phyloP scores from a whole-genome alignment of 2,329 filamentous ascomycete species.

The Aspergillus niger region DNA sequence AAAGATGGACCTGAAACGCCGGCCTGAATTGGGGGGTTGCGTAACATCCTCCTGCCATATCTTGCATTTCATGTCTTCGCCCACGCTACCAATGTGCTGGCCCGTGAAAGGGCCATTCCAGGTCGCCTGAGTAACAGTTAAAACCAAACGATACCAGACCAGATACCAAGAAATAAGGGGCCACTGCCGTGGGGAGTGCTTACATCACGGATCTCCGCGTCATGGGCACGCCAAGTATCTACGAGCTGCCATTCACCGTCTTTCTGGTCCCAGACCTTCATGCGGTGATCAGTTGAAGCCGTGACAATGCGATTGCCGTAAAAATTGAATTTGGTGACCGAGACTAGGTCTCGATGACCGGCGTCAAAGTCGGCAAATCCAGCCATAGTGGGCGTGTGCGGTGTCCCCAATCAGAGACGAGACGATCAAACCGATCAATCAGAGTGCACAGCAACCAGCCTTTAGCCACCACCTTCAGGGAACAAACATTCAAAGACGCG shows the following conservation, averaged over 20 bases:
- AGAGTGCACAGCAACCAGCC: constrained; percentile 8
- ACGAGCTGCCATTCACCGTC: constrained; percentile 76
- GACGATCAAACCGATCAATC: background rate
- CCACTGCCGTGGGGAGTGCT: constrained; percentile 34
- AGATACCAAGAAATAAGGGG: constrained; percentile 7
- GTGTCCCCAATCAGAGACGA: constrained; percentile 2
- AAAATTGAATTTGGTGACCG: constrained; percentile 84
- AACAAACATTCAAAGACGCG: constrained; percentile 13
- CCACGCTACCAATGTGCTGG: constrained; percentile 83
- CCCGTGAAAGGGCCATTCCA: constrained; percentile 92
- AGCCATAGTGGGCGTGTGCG: constrained; percentile 18
- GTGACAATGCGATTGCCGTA: constrained; percentile 91
- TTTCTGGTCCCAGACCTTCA: constrained; percentile 82
- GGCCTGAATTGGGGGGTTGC: constrained; percentile 70
- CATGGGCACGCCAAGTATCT: constrained; percentile 88
- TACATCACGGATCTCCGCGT: constrained; percentile 86
- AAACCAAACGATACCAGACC: constrained; percentile 22
- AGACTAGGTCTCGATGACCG: constrained; percentile 65
- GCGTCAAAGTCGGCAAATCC: constrained; percentile 48
- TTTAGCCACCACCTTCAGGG: constrained; percentile 7
- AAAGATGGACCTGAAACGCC: constrained; percentile 74
- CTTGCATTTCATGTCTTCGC: constrained; percentile 85
- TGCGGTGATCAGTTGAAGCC: constrained; percentile 86
- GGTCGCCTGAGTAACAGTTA: constrained; percentile 64
- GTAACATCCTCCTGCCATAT: constrained; percentile 90